These are phyloP conservation scores for Hura crepitans DNA, from an alignment of 441 rosid species.

Conservation along the genomic window DNA sequence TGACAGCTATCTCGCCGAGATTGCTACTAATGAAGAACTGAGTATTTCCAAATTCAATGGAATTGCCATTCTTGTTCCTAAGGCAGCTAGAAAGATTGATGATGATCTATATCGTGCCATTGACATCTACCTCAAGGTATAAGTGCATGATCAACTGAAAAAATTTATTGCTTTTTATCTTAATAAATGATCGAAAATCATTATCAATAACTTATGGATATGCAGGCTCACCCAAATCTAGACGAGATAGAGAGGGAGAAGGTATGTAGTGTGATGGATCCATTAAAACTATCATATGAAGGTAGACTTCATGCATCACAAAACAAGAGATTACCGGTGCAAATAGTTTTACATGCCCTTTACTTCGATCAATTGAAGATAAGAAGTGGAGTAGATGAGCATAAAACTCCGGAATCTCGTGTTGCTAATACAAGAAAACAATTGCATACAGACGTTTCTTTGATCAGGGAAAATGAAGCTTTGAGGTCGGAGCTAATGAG, in stretches of 20 bases:
- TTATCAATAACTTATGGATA: neutral
- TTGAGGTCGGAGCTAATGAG: constrained; percentile 64
- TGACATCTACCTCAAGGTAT: constrained; percentile 75
- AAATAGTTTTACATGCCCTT: constrained; percentile 61
- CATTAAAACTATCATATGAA: constrained; percentile 64
- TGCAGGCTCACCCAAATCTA: constrained; percentile 67
- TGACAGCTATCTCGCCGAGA: constrained; percentile 70
- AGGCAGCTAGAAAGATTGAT: constrained; percentile 59
- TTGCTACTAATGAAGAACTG: constrained; percentile 51
- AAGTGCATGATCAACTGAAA: no score
- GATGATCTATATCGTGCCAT: constrained; percentile 85
- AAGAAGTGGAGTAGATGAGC: constrained; percentile 52
- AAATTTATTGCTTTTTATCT: no score
- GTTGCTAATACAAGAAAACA: constrained; percentile 48
- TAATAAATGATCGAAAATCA: no score
- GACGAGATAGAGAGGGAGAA: constrained; percentile 88
- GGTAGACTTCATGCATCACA: constrained; percentile 83
- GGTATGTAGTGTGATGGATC: constrained; percentile 68
- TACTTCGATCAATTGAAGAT: constrained; percentile 71
- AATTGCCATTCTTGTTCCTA: constrained; percentile 61
- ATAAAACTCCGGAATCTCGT: constrained; percentile 21
- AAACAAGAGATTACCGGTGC: constrained; percentile 77
- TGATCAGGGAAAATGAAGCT: constrained; percentile 75
- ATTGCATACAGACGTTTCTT: constrained; percentile 54
- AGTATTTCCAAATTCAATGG: constrained; percentile 74